These are phyloP conservation scores for Citrullus colocynthis DNA, from an alignment of 306 rosid genomes.

Conservation along the genomic window DNA sequence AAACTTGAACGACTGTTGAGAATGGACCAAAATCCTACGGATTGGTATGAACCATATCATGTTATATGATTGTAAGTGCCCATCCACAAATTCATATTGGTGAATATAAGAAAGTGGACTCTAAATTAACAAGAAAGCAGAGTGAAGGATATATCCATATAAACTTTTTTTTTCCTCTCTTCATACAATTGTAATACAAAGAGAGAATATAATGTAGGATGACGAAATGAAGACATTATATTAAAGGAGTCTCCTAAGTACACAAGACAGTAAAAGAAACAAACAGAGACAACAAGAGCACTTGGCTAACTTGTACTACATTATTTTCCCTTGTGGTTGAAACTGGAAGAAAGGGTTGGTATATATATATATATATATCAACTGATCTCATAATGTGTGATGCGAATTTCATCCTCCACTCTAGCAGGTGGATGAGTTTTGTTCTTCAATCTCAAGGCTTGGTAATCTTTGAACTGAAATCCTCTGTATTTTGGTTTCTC, in stretches of 20 bases:
- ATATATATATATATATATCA: not conserved
- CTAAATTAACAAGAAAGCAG: not conserved
- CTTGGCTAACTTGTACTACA: not conserved
- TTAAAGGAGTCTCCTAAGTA: not conserved
- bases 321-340: not conserved
- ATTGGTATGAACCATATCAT: too few species aligned
- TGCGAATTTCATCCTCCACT: slow-evolving; percentile 27
- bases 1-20: too few species aligned
- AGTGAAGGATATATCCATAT: not conserved
- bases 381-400: slow-evolving; percentile 30
- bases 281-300: not conserved
- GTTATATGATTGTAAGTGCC: too few species aligned
- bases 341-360: not conserved
- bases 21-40: too few species aligned
- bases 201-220: not conserved
- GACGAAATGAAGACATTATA: not conserved
- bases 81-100: too few species aligned
- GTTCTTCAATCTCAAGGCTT: slow-evolving; percentile 25
- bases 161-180: not conserved
- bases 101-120: too few species aligned
- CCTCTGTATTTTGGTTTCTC: slow-evolving; percentile 34
- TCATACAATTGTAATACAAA: not conserved
- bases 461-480: slow-evolving; percentile 31
- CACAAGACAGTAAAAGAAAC: not conserved
- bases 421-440: slow-evolving; percentile 32